A percentile compares a stretch with the other conserved stretches of the same genome.
phyloP scores from a whole-genome alignment of 2,329 filamentous ascomycete species.

The Berkeleyomyces rouxiae region DNA sequence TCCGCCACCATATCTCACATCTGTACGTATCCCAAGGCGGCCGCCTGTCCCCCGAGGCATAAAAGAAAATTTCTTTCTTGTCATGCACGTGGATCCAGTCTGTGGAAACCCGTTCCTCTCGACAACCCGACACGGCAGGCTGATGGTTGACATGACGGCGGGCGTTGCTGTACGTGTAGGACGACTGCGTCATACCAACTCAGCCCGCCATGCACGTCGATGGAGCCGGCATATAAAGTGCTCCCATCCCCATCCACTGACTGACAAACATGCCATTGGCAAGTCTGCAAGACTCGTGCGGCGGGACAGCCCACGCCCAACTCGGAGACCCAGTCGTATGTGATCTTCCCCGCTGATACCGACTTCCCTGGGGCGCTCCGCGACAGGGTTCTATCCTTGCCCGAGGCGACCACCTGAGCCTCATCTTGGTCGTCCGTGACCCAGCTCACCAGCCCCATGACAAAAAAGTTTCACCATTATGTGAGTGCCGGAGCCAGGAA shows the following conservation, averaged over 20 bases:
- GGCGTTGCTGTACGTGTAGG: not conserved
- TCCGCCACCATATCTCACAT: not conserved
- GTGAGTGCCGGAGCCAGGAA: not conserved
- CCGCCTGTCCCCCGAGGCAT: not conserved
- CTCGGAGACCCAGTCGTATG: no score
- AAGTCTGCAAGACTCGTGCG: no score
- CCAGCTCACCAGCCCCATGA: not conserved
- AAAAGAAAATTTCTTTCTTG: not conserved
- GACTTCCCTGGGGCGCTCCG: not conserved
- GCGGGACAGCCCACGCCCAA: no score
- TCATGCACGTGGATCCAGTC: not conserved
- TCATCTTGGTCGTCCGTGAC: not conserved
- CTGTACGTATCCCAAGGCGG: no score
- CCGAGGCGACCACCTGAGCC: not conserved
- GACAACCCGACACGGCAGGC: not conserved
- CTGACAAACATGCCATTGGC: no score
- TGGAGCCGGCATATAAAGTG: no score
- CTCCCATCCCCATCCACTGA: no score
- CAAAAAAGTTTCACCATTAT: not conserved
- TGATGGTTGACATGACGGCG: not conserved
- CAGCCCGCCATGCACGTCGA: no score
- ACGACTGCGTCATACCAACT: not conserved
- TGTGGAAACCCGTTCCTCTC: not conserved
- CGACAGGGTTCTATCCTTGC: not conserved
- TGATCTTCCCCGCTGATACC: no score